phyloP scores from a whole-genome alignment of 169 alveolate species.

The Plasmodium sp. region DNA sequence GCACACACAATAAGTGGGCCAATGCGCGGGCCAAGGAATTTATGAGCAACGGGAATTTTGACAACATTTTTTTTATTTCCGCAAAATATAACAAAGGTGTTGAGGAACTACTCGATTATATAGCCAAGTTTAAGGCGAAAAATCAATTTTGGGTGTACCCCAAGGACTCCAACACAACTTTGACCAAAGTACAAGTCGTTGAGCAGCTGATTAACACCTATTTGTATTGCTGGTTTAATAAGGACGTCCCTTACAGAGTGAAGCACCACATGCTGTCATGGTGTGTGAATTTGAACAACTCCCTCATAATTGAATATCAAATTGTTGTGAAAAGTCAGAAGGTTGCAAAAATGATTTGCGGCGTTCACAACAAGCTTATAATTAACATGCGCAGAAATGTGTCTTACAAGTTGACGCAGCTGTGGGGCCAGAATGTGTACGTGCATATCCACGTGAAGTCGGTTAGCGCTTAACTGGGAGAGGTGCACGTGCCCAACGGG shows the following conservation, averaged over 20 bases:
- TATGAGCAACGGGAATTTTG: conserved; percentile 88
- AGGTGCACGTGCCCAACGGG: not conserved
- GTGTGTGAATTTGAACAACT: conserved; percentile 78
- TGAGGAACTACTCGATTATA: conserved; percentile 78
- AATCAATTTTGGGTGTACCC: conserved; percentile 89
- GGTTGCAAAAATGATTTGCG: conserved; percentile 87
- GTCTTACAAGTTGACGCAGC: conserved; percentile 79
- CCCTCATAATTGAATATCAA: conserved; percentile 81
- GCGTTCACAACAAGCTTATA: conserved; percentile 79
- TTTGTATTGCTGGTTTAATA: conserved; percentile 87
- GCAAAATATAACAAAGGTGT: conserved; percentile 87
- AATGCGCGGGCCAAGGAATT: conserved; percentile 80
- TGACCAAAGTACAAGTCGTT: conserved; percentile 83
- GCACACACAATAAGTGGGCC: conserved; percentile 83
- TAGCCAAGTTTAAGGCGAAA: conserved; percentile 76
- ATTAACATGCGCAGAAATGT: conserved; percentile 83
- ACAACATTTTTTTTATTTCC: conserved; percentile 83
- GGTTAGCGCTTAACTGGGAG: conserved; percentile 3
- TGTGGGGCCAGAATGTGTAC: conserved; percentile 83
- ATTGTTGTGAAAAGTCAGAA: not conserved
- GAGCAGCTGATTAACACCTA: conserved; percentile 86
- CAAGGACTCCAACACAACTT: conserved; percentile 82
- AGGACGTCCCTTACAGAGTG: conserved; percentile 85
- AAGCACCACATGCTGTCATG: conserved; percentile 84
- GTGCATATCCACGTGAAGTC: conserved; percentile 82